Evolutionary conservation across 352 stramenopile genomes (phyloP).

Genomic region (Blastocystis sp.): DNA sequence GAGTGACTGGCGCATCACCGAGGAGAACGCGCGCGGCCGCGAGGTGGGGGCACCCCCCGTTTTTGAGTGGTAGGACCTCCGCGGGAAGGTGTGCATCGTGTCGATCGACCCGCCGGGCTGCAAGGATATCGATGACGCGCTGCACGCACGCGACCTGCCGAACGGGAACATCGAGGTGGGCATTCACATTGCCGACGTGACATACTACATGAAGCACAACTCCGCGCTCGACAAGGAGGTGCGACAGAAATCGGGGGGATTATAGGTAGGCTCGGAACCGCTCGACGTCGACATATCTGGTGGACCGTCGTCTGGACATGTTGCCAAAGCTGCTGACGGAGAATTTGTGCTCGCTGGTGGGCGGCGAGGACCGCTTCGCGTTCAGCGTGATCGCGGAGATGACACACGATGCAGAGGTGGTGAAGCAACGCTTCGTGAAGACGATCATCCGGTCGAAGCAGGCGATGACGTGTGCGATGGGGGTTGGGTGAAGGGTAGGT

Average conservation of each 20-base stretch:
- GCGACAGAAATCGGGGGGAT: conserved; percentile 73
- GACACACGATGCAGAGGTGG: conserved; percentile 83
- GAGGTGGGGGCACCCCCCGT: background rate
- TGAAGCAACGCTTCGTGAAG: conserved; percentile 93
- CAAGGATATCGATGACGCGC: conserved; percentile 97
- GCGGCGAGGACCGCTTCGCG: conserved; percentile 81
- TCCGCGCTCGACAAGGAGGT: conserved; percentile 90
- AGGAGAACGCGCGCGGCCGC: conserved; percentile 78
- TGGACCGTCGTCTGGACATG: conserved; percentile 98
- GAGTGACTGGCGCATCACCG: conserved; percentile 89
- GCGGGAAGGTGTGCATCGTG: conserved; percentile 80
- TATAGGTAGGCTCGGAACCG: conserved; percentile 75
- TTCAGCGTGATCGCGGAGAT: conserved; percentile 84
- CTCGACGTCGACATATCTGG: conserved; percentile 92
- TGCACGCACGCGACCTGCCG: conserved; percentile 86
- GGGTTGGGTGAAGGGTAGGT: conserved; percentile 72
- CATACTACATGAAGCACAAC: conserved; percentile 90
- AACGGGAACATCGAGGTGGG: conserved; percentile 83
- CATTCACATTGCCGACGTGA: conserved; percentile 95
- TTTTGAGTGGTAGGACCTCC: conserved; percentile 35
- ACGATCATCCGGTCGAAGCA: conserved; percentile 93
- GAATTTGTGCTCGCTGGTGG: conserved; percentile 90
- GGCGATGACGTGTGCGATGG: conserved; percentile 78
- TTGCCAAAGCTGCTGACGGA: conserved; percentile 91
- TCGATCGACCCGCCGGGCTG: conserved; percentile 84